Base-by-base conservation (phyloP, 768 basidiomycete species). In the Cystofilobasidium bisporidii region DNA sequence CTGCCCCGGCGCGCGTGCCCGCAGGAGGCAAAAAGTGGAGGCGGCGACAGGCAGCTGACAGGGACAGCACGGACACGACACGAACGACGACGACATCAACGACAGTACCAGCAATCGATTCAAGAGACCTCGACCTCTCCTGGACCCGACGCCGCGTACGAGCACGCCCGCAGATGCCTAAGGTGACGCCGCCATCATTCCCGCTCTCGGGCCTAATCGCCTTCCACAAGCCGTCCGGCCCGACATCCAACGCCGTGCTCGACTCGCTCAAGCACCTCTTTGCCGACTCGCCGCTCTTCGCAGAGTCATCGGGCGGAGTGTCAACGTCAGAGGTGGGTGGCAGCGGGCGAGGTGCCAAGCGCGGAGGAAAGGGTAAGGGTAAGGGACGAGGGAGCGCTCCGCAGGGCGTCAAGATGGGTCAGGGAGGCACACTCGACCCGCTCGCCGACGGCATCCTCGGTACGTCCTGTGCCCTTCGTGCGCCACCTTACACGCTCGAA, bases 341-440 rank as follows among this genome's bases (percentile, higher is more conserved):
- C 70, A 81, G 82, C 73, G 78, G 79, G 30, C 82, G 83, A 75
- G 81, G 76, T 38, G 82, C 79, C 70, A 10, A 80, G 79, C 30
- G 28, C 18, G 82, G 81, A 69, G 76, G 78, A 55, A 76, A 77
- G 61, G 74, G 67, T 64, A 80, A 80, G 59, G 32, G 61, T 55
- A n/a, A n/a, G 55, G 15, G 60, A 76, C 20, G 22, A 20, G 41
- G 47, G 15, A 28, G 24, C 33, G 53, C 43, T 22, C 55, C 62
- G 20, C 81, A 83, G 26, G 73, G 77, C 2, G 80, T 92, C 63
- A 93, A 94, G 78, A 84, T 93, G 59, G 92, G 91, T 1, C 89
- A 92, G 77, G 91, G 91, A 33, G 92, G 96, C 5, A 99, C 96
- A 4, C 80, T 99, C 60, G 96, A 99, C 79, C 96, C 96, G 20